phyloP scores from a whole-genome alignment of 1,139 yeast species.

The Saccharomyces hybrid region DNA sequence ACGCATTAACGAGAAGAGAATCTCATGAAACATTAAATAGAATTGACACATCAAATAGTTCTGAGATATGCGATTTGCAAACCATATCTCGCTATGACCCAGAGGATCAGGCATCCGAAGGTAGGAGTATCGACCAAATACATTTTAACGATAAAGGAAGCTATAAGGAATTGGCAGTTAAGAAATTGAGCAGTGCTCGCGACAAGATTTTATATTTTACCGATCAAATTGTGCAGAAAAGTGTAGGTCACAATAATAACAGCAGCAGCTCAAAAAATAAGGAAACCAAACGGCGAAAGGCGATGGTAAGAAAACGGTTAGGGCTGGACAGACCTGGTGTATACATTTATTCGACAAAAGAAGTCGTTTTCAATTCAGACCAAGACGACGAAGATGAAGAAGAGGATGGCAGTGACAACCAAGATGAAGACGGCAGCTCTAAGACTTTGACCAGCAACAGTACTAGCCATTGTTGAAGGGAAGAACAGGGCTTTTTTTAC shows the following conservation, averaged over 20 bases:
- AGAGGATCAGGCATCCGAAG: not conserved
- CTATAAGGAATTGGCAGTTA: not conserved
- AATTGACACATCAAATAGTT: not conserved
- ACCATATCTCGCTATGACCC: not conserved
- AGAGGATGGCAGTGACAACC: not conserved
- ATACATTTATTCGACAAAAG: constrained; percentile 51
- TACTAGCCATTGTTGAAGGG: not conserved
- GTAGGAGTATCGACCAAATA: not conserved
- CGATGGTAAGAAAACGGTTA: constrained; percentile 23
- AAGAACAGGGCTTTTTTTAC: not conserved
- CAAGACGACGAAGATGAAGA: constrained; percentile 16
- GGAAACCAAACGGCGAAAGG: constrained; percentile 25
- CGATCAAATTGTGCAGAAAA: not conserved
- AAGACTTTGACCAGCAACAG: not conserved
- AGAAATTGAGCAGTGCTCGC: not conserved
- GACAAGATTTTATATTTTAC: not conserved
- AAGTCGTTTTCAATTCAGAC: constrained; percentile 42
- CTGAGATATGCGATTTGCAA: not conserved
- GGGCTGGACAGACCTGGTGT: constrained; percentile 33
- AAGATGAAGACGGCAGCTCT: not conserved
- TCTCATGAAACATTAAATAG: constrained; percentile 2
- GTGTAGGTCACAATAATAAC: constrained; percentile 6
- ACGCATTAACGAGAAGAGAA: constrained; percentile 14
- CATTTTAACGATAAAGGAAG: not conserved
- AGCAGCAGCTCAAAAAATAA: not conserved